Percentiles rank a stretch among this genome's conserved stretches.
Evolutionary conservation across 1,284 basidiomycete genomes (phyloP).

Genomic region (Cutaneotrichosporon sp.): DNA sequence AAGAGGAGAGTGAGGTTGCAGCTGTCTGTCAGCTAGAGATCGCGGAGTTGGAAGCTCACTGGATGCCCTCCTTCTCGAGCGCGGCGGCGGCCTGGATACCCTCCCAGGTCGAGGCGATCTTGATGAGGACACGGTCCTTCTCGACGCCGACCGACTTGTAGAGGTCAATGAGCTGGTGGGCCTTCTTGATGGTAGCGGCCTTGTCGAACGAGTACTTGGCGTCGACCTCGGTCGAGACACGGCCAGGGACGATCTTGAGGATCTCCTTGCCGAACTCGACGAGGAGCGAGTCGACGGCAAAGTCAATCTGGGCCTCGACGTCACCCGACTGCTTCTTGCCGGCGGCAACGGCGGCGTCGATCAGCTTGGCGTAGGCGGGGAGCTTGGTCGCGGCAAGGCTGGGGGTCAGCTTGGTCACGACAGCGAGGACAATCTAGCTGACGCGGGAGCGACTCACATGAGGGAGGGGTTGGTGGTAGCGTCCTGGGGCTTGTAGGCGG

Average conservation of each 20-base stretch:
- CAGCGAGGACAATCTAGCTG: not conserved
- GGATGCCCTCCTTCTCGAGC: conserved; percentile 91
- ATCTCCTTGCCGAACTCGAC: conserved; percentile 98
- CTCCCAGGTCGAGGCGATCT: conserved; percentile 99
- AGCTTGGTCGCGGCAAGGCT: conserved; percentile 88
- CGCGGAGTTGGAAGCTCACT: conserved; percentile 50
- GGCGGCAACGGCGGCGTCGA: conserved; percentile 78
- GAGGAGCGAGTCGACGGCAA: conserved; percentile 85
- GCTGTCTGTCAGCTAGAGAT: conserved; percentile 34
- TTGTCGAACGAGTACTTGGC: conserved; percentile 91
- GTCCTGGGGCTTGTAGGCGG: conserved; percentile 88
- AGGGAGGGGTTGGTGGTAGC: conserved; percentile 94
- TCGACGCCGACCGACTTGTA: conserved; percentile 89
- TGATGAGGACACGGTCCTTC: conserved; percentile 95
- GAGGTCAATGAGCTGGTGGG: conserved; percentile 88
- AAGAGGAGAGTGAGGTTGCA: conserved; percentile 99
- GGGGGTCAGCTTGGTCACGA: conserved; percentile 55
- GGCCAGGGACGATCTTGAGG: conserved; percentile 91
- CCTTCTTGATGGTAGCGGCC: conserved; percentile 59
- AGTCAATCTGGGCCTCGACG: conserved; percentile 69
- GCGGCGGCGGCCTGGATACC: conserved; percentile 98
- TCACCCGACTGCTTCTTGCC: conserved; percentile 77
- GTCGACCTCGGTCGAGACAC: conserved; percentile 99
- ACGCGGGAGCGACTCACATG: conserved; percentile 41
- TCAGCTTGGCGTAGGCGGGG: conserved; percentile 76